phyloP scores from a whole-genome alignment of 2,329 filamentous ascomycete species.

The Pestalotiopsis sp. region DNA sequence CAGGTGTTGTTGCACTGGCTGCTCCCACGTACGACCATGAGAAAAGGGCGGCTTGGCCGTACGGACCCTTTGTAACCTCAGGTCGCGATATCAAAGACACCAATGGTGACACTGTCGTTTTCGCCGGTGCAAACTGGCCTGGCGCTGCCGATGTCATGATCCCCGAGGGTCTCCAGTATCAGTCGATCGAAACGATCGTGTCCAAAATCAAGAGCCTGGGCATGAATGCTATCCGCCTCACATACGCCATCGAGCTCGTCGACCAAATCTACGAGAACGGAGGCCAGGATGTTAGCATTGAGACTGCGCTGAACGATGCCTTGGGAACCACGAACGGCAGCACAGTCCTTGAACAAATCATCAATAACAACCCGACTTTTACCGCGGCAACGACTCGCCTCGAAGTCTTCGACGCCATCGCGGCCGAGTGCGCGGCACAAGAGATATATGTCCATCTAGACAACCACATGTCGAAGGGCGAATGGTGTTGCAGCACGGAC shows the following conservation, averaged over 20 bases:
- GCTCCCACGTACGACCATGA: neutral
- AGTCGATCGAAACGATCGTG: conserved; percentile 56
- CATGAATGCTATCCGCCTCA: conserved; percentile 65
- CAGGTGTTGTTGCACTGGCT: conserved; percentile 15
- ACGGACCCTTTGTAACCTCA: conserved; percentile 35
- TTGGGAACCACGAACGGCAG: conserved; percentile 53
- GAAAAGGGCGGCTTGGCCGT: conserved; percentile 25
- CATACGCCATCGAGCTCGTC: conserved; percentile 64
- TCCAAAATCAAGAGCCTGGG: conserved; percentile 57
- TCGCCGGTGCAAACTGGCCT: conserved; percentile 63
- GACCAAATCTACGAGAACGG: conserved; percentile 55
- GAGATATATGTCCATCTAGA: conserved; percentile 60
- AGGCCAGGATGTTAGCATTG: conserved; percentile 44
- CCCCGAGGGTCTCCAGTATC: conserved; percentile 64
- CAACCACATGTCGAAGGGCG: conserved; percentile 59
- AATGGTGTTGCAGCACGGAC: conserved; percentile 56
- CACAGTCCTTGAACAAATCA: conserved; percentile 46
- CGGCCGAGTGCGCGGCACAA: conserved; percentile 54
- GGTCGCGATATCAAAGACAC: conserved; percentile 45
- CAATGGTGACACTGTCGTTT: conserved; percentile 42
- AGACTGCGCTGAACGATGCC: conserved; percentile 42
- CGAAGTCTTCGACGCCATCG: conserved; percentile 61
- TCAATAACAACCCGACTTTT: conserved; percentile 59
- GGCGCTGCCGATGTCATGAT: conserved; percentile 62
- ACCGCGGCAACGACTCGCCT: conserved; percentile 46